Evolutionary conservation across 495 filamentous ascomycete genomes (phyloP), one percentile per base, ranked within the genome.

Genomic region (Podospora pseudocomata): DNA sequence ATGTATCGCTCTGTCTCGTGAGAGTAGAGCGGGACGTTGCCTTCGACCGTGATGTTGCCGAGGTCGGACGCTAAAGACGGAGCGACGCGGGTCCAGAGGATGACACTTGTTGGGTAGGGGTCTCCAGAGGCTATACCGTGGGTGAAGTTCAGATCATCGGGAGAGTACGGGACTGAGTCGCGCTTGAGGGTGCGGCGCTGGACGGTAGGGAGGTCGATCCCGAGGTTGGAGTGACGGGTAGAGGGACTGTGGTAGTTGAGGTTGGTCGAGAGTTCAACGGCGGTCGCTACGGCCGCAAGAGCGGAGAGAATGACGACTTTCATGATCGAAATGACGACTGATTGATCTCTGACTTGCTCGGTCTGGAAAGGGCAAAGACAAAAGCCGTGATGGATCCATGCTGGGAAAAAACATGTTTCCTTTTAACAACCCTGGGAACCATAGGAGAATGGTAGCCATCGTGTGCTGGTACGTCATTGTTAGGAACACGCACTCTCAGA

Each of bases 171-270:
- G 49, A 85, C 80, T 18, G 88, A 88, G 57, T 86, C 88, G 72
- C 78, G 77, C 67, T 80, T 80, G 13, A 79, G 49, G 34, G 71
- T 79, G 2, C 79, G 79, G 49, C 75, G 67, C 1, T 78, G 67
- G 39, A 86, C 81, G 27, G 73, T 74, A 0, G 76, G 81, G 5
- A 87, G 76, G 30, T 85, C 78, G 30, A 91, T 83, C 9, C 85
- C 88, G 39, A 90, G 79, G 53, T 78, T 77, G 39, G 61, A 32
- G 57, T 73, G 71, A 59, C 86, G 81, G 44, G 79, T 77, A 2
- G 88, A 90, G 3, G 88, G 88, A 67, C 82, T 85, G 58, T 76
- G 79, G 71, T 88, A 89, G 70, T 89, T 89, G 49, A 89, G 69
- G 73, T 89, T 90, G 9, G 39, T 49, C 13, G 39, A 49, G 6